phyloP scores from a whole-genome alignment of 202 grass and related monocot species.

The Bolboschoenoplectus hybrid region DNA sequence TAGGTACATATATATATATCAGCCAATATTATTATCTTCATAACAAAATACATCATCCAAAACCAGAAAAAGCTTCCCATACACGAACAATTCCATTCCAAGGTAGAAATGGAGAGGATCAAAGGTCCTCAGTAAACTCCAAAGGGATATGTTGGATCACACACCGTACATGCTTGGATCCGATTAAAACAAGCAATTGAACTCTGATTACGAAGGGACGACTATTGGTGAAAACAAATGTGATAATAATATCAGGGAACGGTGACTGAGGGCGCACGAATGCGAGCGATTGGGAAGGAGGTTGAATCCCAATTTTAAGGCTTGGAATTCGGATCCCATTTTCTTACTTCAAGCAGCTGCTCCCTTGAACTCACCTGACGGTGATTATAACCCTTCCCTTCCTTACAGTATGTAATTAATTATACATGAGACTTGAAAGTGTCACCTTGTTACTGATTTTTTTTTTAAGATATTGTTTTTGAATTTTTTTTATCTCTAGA shows the following conservation, averaged over 20 bases:
- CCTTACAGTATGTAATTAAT: too few relatives aligned
- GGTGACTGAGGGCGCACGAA: conserved; percentile 81
- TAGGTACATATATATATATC: too few relatives aligned
- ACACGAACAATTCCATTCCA: background rate
- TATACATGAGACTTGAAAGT: background rate
- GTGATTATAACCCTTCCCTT: background rate
- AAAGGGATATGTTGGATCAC: conserved; percentile 38
- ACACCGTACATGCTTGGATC: conserved; percentile 26
- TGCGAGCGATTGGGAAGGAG: conserved; percentile 39
- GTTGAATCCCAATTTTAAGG: conserved; percentile 98
- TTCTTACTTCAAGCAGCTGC: conserved; percentile 33
- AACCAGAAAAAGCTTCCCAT: too few relatives aligned
- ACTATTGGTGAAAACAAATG: background rate
- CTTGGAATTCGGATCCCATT: conserved; percentile 79
- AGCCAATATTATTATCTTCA: too few relatives aligned
- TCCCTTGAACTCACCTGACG: background rate
- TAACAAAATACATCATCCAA: too few relatives aligned
- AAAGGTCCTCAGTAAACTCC: background rate
- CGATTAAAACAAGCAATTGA: background rate
- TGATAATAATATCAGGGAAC: conserved; percentile 43
- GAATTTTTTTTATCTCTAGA: background rate
- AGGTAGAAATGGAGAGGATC: conserved; percentile 10
- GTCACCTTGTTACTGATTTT: background rate
- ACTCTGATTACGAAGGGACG: conserved; percentile 25
- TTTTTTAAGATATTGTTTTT: too few relatives aligned